These are phyloP conservation scores for Ulmus americana DNA, from an alignment of 331 rosid genomes.

Conservation along the genomic window DNA sequence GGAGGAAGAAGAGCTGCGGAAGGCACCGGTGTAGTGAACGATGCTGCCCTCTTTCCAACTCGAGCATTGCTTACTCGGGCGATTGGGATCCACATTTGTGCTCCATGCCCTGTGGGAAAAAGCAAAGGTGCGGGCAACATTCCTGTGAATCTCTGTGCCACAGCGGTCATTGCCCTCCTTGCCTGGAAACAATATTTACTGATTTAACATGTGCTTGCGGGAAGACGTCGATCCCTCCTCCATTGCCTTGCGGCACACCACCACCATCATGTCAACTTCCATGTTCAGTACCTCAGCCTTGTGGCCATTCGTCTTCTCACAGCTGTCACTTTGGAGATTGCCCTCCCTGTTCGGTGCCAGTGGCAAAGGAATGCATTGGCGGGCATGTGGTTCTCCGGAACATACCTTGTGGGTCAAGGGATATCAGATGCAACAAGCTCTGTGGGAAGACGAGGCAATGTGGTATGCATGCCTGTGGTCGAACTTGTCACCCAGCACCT, in stretches of 20 bases:
- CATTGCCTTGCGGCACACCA: slow-evolving; percentile 79
- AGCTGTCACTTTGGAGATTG: slow-evolving; percentile 97
- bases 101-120: slow-evolving; percentile 74
- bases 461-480: slow-evolving; percentile 82
- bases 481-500: slow-evolving; percentile 70
- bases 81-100: slow-evolving; percentile 91
- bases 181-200: slow-evolving; percentile 79
- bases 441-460: slow-evolving; percentile 93
- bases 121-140: slow-evolving; percentile 87
- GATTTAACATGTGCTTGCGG: slow-evolving; percentile 88
- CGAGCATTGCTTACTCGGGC: slow-evolving; percentile 27
- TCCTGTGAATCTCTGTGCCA: slow-evolving; percentile 80
- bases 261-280: slow-evolving; percentile 84
- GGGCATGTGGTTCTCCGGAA: slow-evolving; percentile 89
- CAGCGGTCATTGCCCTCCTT: slow-evolving; percentile 90
- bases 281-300: slow-evolving; percentile 74
- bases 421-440: slow-evolving; percentile 82
- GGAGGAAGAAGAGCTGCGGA: slow-evolving; percentile 82
- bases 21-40: slow-evolving; percentile 83
- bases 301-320: slow-evolving; percentile 83
- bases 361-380: slow-evolving; percentile 84
- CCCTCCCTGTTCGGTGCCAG: slow-evolving; percentile 86
- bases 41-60: slow-evolving; percentile 71
- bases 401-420: slow-evolving; percentile 90
- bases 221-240: slow-evolving; percentile 80